These are phyloP conservation scores for Auricularia cornea DNA, from an alignment of 768 basidiomycete species.

Conservation along the genomic window DNA sequence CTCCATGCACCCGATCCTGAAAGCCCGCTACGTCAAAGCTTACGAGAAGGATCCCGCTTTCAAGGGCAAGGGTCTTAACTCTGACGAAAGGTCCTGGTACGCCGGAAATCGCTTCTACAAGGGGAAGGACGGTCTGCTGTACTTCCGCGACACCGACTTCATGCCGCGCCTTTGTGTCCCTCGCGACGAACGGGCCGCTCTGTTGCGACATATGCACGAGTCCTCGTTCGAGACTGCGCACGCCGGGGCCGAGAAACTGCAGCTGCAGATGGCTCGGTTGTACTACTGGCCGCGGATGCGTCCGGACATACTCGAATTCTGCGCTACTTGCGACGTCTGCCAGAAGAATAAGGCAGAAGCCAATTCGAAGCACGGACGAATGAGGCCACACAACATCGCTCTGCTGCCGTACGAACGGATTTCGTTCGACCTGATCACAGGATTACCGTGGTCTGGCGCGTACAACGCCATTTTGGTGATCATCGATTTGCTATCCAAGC, in stretches of 20 bases:
- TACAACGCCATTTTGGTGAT: too few relatives aligned
- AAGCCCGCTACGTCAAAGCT: too few relatives aligned
- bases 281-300: conserved; percentile 24
- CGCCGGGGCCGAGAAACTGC: conserved; percentile 19
- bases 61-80: too few relatives aligned
- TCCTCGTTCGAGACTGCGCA: conserved; percentile 19
- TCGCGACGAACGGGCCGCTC: background rate
- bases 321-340: conserved; percentile 10
- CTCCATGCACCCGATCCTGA: too few relatives aligned
- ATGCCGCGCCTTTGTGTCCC: conserved; percentile 22
- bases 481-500: too few relatives aligned
- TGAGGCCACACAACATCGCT: conserved; percentile 4
- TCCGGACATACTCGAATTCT: conserved; percentile 14
- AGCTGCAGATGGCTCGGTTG: conserved; percentile 12
- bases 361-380: background rate
- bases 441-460: too few relatives aligned
- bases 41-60: too few relatives aligned
- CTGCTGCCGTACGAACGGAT: background rate
- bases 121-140: too few relatives aligned
- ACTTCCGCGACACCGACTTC: background rate
- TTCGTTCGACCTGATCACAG: too few relatives aligned
- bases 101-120: too few relatives aligned
- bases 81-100: too few relatives aligned
- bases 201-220: conserved; percentile 10
- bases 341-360: conserved; percentile 6